These are phyloP conservation scores for Colletotrichum camelliae DNA, from an alignment of 2,329 filamentous ascomycete genomes.

Conservation along the genomic window DNA sequence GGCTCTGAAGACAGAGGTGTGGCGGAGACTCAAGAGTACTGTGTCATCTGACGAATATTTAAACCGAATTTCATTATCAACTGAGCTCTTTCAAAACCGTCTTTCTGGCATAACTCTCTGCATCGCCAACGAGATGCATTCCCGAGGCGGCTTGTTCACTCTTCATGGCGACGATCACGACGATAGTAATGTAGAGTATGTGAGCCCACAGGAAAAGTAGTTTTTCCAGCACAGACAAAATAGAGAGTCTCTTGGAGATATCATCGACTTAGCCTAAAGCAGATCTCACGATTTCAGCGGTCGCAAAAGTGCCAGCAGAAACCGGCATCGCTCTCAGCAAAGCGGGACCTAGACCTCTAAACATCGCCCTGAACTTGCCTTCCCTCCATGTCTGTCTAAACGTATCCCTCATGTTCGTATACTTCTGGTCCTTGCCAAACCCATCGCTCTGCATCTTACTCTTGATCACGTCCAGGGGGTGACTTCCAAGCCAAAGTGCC, in stretches of 20 bases:
- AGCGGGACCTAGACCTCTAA: neutral
- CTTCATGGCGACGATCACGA: neutral
- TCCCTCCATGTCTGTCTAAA: neutral
- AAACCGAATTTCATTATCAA: rapidly evolving
- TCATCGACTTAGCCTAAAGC: neutral
- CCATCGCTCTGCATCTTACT: neutral
- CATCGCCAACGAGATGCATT: rapidly evolving
- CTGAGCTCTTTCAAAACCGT: rapidly evolving
- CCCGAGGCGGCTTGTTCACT: neutral
- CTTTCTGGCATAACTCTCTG: neutral
- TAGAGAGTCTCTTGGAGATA: neutral
- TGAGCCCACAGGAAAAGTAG: rapidly evolving
- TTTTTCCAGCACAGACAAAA: neutral
- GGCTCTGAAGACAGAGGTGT: neutral
- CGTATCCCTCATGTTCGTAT: neutral
- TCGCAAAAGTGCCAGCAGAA: neutral
- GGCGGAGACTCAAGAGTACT: neutral
- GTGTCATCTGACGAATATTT: rapidly evolving
- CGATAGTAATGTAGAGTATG: neutral
- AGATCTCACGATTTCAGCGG: neutral
- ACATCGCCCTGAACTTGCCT: neutral
- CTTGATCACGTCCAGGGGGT: neutral
- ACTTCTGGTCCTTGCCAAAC: neutral
- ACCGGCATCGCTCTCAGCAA: neutral
- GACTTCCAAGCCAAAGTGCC: neutral